Evolutionary conservation across 2,329 filamentous ascomycete genomes (phyloP), one percentile per base, ranked within the genome.

Genomic region (Apiospora pterosperma): DNA sequence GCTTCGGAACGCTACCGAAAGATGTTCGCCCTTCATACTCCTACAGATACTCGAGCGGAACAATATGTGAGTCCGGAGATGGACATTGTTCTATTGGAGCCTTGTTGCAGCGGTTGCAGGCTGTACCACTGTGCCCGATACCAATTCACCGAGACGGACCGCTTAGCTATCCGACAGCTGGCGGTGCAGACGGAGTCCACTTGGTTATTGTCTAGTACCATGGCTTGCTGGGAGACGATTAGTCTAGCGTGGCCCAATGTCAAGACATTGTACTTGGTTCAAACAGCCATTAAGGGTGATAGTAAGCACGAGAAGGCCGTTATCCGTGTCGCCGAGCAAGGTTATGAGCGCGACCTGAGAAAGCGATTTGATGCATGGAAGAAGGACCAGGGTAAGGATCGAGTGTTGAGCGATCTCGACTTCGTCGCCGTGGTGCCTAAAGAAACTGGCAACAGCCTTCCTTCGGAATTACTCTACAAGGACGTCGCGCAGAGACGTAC

Each of bases 71-170:
- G 70, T 31, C 62, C 69, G 12, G n/a, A 55, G 1, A 61, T 63
- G 8, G 74, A 76, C 59, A 69, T 76, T 41, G 70, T 76, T 21
- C 59, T 73, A 19, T 70, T 71, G 16, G 74, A 76, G 61, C 74
- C 74, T 19, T 76, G 74, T 39, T 72, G 74, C 25, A 69, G 64
- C 19, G 73, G 69, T 7, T 76, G 74, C 61, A 65, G 74, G 52
- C 70, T 66, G 10, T 69, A 63, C 28, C 70, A 71, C 65, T 76
- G 74, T 55, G 71, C 73, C 16, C 69, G 70, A 31, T 38, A 67
- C 42, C 72, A 75, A 36, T 76, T 75, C 63, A 52, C 41, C 23
- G 66, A 66, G 8, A 65, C 65, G 11, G 73, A 75, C 64, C 73
- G 73, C 62, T 58, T 62, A 5, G 62, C 58, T 3, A 69, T 76